These are phyloP conservation scores for Lentinula detonsa DNA, from an alignment of 768 basidiomycete genomes.

Conservation along the genomic window DNA sequence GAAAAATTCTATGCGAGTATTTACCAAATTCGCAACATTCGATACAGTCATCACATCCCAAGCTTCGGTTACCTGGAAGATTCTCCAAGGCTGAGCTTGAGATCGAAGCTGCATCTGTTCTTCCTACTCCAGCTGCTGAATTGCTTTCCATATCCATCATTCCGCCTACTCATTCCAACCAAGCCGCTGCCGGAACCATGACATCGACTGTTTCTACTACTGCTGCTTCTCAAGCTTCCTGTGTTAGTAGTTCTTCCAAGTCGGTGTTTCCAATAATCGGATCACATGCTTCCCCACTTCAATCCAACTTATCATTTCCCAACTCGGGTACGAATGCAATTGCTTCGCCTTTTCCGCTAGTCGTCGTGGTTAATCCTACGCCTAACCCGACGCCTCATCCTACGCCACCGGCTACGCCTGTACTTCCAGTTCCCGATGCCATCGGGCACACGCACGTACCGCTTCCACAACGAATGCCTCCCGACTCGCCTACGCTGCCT, in stretches of 20 bases:
- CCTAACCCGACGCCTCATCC: slow-evolving; percentile 75
- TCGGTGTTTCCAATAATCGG: background rate
- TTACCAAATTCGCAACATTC: background rate
- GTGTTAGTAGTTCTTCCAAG: background rate
- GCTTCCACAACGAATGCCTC: slow-evolving; percentile 17
- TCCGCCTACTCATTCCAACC: background rate
- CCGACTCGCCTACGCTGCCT: slow-evolving; percentile 10
- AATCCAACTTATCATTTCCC: slow-evolving; percentile 9
- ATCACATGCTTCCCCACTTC: slow-evolving; percentile 14
- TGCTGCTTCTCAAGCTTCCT: background rate
- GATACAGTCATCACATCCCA: background rate
- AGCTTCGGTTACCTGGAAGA: background rate
- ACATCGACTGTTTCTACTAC: background rate
- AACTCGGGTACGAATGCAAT: slow-evolving; percentile 4
- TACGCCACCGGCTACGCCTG: slow-evolving; percentile 70
- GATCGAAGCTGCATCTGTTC: background rate
- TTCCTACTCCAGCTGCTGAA: slow-evolving; percentile 5
- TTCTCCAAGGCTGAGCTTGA: background rate
- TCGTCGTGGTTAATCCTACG: slow-evolving; percentile 71
- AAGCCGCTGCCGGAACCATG: background rate
- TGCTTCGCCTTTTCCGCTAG: slow-evolving; percentile 35
- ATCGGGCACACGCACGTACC: slow-evolving; percentile 13
- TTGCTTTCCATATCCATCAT: slow-evolving; percentile 6
- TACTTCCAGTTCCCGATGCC: slow-evolving; percentile 18
- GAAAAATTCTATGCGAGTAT: slow-evolving; percentile 8